phyloP scores from a whole-genome alignment of 2,329 filamentous ascomycete species.

The Alternaria gansuensis region DNA sequence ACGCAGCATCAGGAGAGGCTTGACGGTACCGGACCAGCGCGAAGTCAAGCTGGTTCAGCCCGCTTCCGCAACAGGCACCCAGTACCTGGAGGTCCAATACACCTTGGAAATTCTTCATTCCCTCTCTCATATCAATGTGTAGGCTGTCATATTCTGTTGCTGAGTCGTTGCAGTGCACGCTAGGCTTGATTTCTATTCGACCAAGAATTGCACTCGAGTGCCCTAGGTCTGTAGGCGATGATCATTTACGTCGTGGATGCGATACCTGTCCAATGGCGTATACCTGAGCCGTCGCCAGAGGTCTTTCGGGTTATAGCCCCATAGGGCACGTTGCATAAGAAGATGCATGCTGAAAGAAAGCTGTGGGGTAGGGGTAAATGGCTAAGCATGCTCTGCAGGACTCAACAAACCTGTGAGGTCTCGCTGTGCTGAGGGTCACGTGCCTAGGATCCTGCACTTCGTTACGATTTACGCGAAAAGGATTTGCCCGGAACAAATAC shows the following conservation, averaged over 20 bases:
- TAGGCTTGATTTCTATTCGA: conserved; percentile 1
- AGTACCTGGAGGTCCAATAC: conserved; percentile 62
- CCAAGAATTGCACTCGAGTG: not conserved
- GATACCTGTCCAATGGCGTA: conserved; percentile 2
- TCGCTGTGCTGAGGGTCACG: conserved; percentile 1
- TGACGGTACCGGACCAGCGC: conserved; percentile 67
- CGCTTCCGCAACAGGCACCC: conserved; percentile 64
- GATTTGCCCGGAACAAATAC: conserved; percentile 6
- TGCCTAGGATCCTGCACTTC: conserved; percentile 6
- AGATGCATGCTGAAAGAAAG: not conserved
- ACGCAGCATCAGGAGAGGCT: conserved; percentile 59
- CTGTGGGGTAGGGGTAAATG: not conserved
- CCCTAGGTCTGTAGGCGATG: not conserved
- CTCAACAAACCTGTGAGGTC: not conserved
- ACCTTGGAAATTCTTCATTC: conserved; percentile 10
- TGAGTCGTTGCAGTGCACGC: conserved; percentile 29
- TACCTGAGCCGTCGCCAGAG: not conserved
- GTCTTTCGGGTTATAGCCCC: conserved; percentile 5
- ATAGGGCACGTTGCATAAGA: conserved; percentile 1
- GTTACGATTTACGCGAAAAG: conserved; percentile 22
- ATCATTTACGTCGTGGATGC: not conserved
- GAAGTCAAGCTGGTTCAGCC: conserved; percentile 67
- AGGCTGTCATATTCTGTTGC: conserved; percentile 17
- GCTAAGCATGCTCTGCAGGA: not conserved
- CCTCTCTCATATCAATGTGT: not conserved